Evolutionary conservation across 768 basidiomycete genomes (phyloP).

Genomic region (Agaricus blazei): DNA sequence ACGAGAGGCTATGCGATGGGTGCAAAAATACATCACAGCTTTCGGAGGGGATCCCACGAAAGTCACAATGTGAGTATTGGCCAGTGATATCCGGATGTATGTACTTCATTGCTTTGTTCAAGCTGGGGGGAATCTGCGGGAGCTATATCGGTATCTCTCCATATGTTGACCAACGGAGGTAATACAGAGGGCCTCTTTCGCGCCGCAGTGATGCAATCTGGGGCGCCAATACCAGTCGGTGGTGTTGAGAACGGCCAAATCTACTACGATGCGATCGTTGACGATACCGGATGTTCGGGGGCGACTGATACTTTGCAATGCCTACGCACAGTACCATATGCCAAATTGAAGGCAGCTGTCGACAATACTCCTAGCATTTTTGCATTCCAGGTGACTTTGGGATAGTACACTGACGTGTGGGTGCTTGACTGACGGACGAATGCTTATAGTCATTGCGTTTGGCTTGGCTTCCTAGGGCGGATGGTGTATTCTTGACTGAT

Average conservation of each 20-base stretch:
- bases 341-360: slow-evolving; percentile 32
- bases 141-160: slow-evolving; percentile 46
- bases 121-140: slow-evolving; percentile 44
- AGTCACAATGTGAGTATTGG: slow-evolving; percentile 45
- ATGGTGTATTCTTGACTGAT: slow-evolving; percentile 45
- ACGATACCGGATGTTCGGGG: slow-evolving; percentile 23
- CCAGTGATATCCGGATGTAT: slow-evolving; percentile 1
- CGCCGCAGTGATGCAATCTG: slow-evolving; percentile 47
- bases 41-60: slow-evolving; percentile 65
- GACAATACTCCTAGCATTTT: slow-evolving; percentile 34
- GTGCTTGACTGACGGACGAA: slow-evolving; percentile 27
- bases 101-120: neutral
- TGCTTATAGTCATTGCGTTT: slow-evolving; percentile 32
- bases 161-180: slow-evolving; percentile 44
- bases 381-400: slow-evolving; percentile 28
- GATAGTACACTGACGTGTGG: neutral
- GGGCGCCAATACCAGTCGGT: slow-evolving; percentile 39
- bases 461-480: slow-evolving; percentile 45
- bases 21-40: slow-evolving; percentile 55
- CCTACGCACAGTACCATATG: slow-evolving; percentile 31
- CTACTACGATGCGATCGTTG: slow-evolving; percentile 40
- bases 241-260: slow-evolving; percentile 37
- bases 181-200: slow-evolving; percentile 42
- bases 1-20: slow-evolving; percentile 27
- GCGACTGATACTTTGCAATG: slow-evolving; percentile 35